Evolutionary conservation across 2,329 filamentous ascomycete species (phyloP).

Genomic region (Endothia cerciana): DNA sequence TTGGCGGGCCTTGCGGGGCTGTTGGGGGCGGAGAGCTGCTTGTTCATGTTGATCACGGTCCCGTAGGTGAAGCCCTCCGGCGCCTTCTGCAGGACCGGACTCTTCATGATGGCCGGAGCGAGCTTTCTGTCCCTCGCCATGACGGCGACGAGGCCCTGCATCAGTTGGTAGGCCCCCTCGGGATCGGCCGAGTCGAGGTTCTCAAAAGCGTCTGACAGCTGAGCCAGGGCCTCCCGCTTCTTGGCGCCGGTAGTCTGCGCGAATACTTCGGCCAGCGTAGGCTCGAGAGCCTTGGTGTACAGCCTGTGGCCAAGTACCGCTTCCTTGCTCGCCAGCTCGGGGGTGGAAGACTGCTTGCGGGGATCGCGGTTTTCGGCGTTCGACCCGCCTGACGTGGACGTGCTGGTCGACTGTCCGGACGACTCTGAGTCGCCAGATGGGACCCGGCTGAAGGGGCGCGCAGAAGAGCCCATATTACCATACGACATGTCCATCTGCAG

Average conservation of each 20-base stretch:
- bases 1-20: conserved; percentile 52
- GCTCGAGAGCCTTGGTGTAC: conserved; percentile 81
- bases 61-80: conserved; percentile 53
- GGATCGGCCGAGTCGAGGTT: conserved; percentile 85
- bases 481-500: conserved; percentile 90
- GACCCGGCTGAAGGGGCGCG: conserved; percentile 87
- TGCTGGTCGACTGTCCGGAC: conserved; percentile 42
- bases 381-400: conserved; percentile 44
- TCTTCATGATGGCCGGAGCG: conserved; percentile 49
- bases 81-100: conserved; percentile 35
- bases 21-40: conserved; percentile 41
- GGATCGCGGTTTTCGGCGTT: conserved; percentile 67
- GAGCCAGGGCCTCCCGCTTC: conserved; percentile 82
- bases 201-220: conserved; percentile 83
- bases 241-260: conserved; percentile 70
- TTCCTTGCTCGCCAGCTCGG: conserved; percentile 74
- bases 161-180: conserved; percentile 84
- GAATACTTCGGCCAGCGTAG: conserved; percentile 81
- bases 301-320: conserved; percentile 78
- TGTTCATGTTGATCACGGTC: conserved; percentile 62
- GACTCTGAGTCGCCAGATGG: conserved; percentile 66
- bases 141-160: conserved; percentile 76
- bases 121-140: conserved; percentile 73
- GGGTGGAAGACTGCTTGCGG: conserved; percentile 37
- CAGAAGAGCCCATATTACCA: conserved; percentile 89